Evolutionary conservation across 2,329 filamentous ascomycete genomes (phyloP), one percentile per base, ranked within the genome.

Genomic region (Coleophoma eucalyptorum): DNA sequence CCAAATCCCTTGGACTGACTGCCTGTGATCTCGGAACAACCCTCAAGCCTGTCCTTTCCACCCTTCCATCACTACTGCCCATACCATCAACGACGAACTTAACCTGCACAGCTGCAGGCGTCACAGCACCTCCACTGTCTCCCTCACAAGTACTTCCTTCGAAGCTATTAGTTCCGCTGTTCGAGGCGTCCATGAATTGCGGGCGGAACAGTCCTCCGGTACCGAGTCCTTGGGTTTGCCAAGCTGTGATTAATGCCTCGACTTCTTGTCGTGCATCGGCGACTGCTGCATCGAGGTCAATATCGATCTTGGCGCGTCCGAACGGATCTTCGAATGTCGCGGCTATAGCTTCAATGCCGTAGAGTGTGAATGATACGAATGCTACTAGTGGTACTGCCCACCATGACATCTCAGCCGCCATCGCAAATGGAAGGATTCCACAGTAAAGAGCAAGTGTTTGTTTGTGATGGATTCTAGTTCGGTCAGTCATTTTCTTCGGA

Each of bases 261-360:
- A 81, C 74, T 65, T 86, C 82, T 37, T 72, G 72, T 52, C 79
- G 69, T 41, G 80, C 70, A 61, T 86, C 83, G 56, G 83, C 80
- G 3, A 81, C 78, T 46, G 86, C 79, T 3, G 79, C 80, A 63
- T 86, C 82, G 75, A 86, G 83, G 61, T 84, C 84, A 66, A 86
- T 86, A 61, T 86, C 82, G 50, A 84, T 84, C 60, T 77, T 75
- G 56, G 84, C 82, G 50, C 82, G 82, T 2, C 83, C 83, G 62
- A 86, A 86, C 1, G 83, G 83, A 61, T 86, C 83, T 61, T 86
- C 83, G 1, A 86, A 69, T 63, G 84, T 62, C 46, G 58, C 55
- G n/a, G 63, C 63, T 43, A 65, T 81, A 3, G 74, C 75, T 11
- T 80, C 82, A 49, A 85, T 86, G 1, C 80, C 81, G 53, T 86